These are phyloP conservation scores for Trichoderma lentiforme DNA, from an alignment of 2,329 filamentous ascomycete genomes.

Conservation along the genomic window DNA sequence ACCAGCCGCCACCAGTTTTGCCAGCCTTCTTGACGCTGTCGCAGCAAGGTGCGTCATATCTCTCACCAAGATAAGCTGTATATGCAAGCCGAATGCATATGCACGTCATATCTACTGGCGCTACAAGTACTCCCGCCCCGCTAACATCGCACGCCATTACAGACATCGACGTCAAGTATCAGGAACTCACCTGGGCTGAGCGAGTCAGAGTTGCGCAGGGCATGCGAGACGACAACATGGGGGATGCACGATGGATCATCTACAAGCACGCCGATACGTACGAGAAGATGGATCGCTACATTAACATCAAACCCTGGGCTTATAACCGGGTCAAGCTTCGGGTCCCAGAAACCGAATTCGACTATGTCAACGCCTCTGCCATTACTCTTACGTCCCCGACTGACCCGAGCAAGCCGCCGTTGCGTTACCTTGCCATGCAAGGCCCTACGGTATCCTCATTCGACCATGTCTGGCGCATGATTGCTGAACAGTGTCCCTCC, in stretches of 20 bases:
- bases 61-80: background rate
- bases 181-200: slow-evolving; percentile 53
- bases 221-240: slow-evolving; percentile 33
- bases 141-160: slow-evolving; percentile 16
- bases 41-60: slow-evolving; percentile 33
- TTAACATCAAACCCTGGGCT: slow-evolving; percentile 86
- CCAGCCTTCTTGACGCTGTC: slow-evolving; percentile 40
- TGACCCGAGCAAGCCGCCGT: slow-evolving; percentile 37
- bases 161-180: slow-evolving; percentile 52
- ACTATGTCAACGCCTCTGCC: slow-evolving; percentile 82
- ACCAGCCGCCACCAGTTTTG: slow-evolving; percentile 28
- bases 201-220: slow-evolving; percentile 44
- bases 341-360: slow-evolving; percentile 68
- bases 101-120: slow-evolving; percentile 3
- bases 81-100: slow-evolving; percentile 7
- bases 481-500: slow-evolving; percentile 70
- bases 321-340: slow-evolving; percentile 78
- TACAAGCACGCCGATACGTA: slow-evolving; percentile 34
- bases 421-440: slow-evolving; percentile 86
- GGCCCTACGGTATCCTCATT: slow-evolving; percentile 76
- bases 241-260: slow-evolving; percentile 34
- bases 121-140: slow-evolving; percentile 1
- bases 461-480: slow-evolving; percentile 92
- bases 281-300: slow-evolving; percentile 70
- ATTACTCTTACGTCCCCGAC: slow-evolving; percentile 53